Conservation (phyloP, 1,139 yeast species). For the Nadsonia commutata region DNA sequence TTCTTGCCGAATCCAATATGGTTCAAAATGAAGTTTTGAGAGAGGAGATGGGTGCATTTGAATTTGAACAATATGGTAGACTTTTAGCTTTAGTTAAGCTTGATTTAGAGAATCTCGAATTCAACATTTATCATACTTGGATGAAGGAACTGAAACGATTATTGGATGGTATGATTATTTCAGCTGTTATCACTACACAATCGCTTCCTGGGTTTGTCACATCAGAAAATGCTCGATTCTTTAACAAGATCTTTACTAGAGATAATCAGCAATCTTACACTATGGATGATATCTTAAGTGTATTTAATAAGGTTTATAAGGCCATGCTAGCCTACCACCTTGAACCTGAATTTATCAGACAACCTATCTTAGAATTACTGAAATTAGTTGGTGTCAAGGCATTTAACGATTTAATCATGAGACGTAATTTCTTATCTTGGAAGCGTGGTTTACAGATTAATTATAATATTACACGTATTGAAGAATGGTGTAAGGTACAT, state of each 20-base stretch:
- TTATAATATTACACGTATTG: slow-evolving; percentile 89
- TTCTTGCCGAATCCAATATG: slow-evolving; percentile 84
- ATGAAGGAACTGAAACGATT: slow-evolving; percentile 90
- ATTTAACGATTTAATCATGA: slow-evolving; percentile 90
- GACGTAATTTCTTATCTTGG: slow-evolving; percentile 92
- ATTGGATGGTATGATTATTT: slow-evolving; percentile 79
- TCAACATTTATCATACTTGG: slow-evolving; percentile 94
- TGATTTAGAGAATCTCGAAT: slow-evolving; percentile 85
- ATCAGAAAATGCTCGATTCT: slow-evolving; percentile 72
- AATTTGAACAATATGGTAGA: slow-evolving; percentile 78
- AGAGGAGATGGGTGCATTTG: slow-evolving; percentile 79
- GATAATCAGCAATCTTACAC: slow-evolving; percentile 52
- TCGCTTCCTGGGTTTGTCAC: slow-evolving; percentile 93
- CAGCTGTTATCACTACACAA: slow-evolving; percentile 89
- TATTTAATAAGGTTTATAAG: slow-evolving; percentile 85
- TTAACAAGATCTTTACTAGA: slow-evolving; percentile 64
- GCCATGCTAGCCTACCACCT: slow-evolving; percentile 86
- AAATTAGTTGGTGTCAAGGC: slow-evolving; percentile 86
- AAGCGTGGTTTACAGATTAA: slow-evolving; percentile 94
- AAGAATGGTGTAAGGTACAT: slow-evolving; percentile 97
- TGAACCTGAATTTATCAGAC: slow-evolving; percentile 73
- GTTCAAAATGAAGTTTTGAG: slow-evolving; percentile 67
- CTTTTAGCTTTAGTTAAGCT: slow-evolving; percentile 86
- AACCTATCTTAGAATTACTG: slow-evolving; percentile 71
- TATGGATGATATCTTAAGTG: slow-evolving; percentile 89